phyloP scores from a whole-genome alignment of 2,329 filamentous ascomycete genomes.

The Aspergillus latus region DNA sequence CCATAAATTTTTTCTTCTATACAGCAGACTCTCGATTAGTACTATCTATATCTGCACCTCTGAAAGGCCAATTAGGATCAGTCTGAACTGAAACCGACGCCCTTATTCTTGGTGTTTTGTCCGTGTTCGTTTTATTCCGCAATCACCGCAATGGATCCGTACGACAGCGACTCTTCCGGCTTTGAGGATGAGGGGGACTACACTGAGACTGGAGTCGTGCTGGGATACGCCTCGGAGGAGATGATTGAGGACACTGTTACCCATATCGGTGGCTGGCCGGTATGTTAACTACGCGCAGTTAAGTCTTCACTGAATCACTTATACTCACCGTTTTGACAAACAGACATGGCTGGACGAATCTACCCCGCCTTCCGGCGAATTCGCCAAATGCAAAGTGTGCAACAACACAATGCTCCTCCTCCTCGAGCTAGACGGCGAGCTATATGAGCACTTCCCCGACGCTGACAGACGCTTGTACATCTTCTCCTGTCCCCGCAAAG shows the following conservation, averaged over 20 bases:
- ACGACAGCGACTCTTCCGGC: constrained; percentile 83
- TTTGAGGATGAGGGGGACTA: constrained; percentile 60
- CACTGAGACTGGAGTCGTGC: constrained; percentile 72
- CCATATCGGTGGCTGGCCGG: constrained; percentile 81
- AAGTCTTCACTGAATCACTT: neutral
- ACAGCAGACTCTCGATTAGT: neutral
- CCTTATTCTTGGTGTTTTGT: neutral
- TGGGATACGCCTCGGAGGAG: constrained; percentile 85
- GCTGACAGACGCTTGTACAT: constrained; percentile 88
- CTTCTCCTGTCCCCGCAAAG: constrained; percentile 74
- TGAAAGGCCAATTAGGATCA: neutral
- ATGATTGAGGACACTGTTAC: constrained; percentile 78
- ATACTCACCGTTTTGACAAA: constrained; percentile 18
- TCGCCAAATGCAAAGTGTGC: constrained; percentile 86
- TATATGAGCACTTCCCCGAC: constrained; percentile 80
- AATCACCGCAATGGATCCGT: constrained; percentile 62
- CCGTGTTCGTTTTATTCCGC: constrained; percentile 1
- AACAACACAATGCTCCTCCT: constrained; percentile 79
- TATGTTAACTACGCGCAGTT: constrained; percentile 50
- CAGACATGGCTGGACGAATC: constrained; percentile 81
- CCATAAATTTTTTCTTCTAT: constrained; percentile 18
- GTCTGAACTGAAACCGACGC: neutral
- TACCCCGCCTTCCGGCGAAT: constrained; percentile 68
- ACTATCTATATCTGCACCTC: neutral
- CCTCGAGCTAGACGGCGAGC: constrained; percentile 85